A percentile compares a stretch with the other conserved stretches of the same genome.
phyloP scores from a whole-genome alignment of 2,329 filamentous ascomycete genomes.

The Botrytis porri region DNA sequence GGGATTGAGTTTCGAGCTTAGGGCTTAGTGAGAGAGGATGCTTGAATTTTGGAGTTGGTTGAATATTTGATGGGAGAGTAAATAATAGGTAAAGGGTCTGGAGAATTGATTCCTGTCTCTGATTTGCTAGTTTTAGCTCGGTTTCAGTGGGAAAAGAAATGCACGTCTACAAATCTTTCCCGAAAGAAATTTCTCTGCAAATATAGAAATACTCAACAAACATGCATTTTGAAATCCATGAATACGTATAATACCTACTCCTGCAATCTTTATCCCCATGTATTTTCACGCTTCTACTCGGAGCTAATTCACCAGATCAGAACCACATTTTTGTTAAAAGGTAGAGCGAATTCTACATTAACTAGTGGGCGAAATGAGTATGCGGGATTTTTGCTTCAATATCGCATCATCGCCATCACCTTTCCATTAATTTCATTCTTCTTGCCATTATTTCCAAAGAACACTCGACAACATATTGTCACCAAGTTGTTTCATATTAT shows the following conservation, averaged over 20 bases:
- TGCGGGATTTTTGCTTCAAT: not conserved
- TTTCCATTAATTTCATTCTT: not conserved
- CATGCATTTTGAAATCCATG: not conserved
- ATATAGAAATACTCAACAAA: not conserved
- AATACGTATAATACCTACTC: not conserved
- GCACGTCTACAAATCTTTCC: not conserved
- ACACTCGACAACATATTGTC: not conserved
- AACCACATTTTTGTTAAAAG: not conserved
- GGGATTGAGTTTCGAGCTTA: too few relatives aligned
- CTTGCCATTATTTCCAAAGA: fast-evolving
- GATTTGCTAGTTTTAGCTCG: not conserved
- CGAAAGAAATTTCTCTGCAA: not conserved
- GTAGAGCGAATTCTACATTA: fast-evolving
- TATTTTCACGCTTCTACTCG: too few relatives aligned
- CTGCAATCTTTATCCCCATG: too few relatives aligned
- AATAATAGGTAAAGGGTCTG: not conserved
- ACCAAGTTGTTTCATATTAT: not conserved
- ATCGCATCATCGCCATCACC: not conserved
- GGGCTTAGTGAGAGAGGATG: not conserved
- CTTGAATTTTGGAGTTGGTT: too few relatives aligned
- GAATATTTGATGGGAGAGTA: not conserved
- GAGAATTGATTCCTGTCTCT: not conserved
- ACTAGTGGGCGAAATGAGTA: not conserved
- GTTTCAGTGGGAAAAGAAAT: not conserved
- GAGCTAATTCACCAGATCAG: not conserved